Percentiles rank a stretch among this genome's conserved stretches.
Evolutionary conservation across 371 early-diverging fungal genomes (phyloP).

Genomic region (Circinella umbellata): DNA sequence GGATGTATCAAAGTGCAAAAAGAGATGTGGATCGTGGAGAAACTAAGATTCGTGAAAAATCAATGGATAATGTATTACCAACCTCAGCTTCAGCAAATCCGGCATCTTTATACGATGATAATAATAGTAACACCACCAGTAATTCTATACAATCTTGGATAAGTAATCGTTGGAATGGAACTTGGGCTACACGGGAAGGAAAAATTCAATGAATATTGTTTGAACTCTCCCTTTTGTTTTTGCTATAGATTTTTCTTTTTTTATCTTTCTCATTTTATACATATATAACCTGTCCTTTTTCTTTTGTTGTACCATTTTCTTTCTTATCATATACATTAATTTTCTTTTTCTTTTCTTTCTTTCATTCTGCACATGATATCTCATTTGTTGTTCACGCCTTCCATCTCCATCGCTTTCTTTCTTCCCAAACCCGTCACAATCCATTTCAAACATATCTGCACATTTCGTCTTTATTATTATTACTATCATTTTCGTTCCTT

Average conservation of each 20-base stretch:
- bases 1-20: constrained; percentile 84
- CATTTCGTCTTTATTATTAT: too few species aligned
- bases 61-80: constrained; percentile 25
- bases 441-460: background rate
- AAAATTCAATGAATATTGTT: background rate
- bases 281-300: background rate
- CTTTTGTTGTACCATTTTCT: too few species aligned
- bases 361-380: too few species aligned
- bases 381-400: too few species aligned
- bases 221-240: background rate
- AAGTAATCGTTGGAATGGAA: constrained; percentile 7
- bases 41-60: constrained; percentile 28
- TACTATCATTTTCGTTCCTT: too few species aligned
- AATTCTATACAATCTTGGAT: constrained; percentile 8
- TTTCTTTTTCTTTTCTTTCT: background rate
- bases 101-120: background rate
- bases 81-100: constrained; percentile 5
- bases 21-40: constrained; percentile 54
- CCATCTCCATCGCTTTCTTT: too few species aligned
- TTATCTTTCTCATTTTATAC: background rate
- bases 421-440: too few species aligned
- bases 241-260: background rate
- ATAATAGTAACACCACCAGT: background rate
- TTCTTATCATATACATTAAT: background rate
- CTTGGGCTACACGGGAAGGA: background rate